Base-by-base conservation (phyloP, 345 rosid genomes). In the Punica granatum region DNA sequence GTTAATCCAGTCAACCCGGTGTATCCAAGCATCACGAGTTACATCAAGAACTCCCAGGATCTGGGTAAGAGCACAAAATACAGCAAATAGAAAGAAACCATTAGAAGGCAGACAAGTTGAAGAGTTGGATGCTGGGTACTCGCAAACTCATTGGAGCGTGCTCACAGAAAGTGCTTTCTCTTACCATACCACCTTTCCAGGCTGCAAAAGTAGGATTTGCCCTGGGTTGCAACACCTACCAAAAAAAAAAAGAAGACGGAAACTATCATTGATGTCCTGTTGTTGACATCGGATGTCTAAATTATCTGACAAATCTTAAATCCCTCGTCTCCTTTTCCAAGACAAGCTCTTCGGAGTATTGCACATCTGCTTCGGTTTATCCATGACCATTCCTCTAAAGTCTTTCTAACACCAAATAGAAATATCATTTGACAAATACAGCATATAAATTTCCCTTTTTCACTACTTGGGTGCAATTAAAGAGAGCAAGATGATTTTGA, bases 171-270 rank as follows among this genome's bases (percentile, higher is more conserved):
- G 39, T 48, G 67, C 49, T n/a, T 66, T 68, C 39, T 59, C 86
- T 77, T 83, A 91, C 99, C 70, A 85, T 88, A 75, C 99, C 96
- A 2, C 99, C 98, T 85, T 84, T 89, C 97, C 99, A 94, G 3
- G 89, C 37, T 48, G 82, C 88, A 65, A 78, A 83, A 64, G 80
- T 75, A 26, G 92, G 87, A 71, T 85, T 85, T 32, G 84, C 80
- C 81, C 92, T 89, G 62, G 98, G 82, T 69, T 73, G 98, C 69
- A 91, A 77, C 71, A 94, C 97, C 87, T 88, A 72, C 9, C 28
- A n/a, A 19, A 21, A 21, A 66, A 31, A 21, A 19, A 21, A 15
- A 51, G 9, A 32, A 23, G 31, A 65, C 1, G 34, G 58, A n/a
- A 49, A n/a, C 26, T 21, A n/a, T n/a, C 1, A 21, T 21, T n/a